phyloP scores from a whole-genome alignment of 345 rosid genomes.

The Brassica cretica region DNA sequence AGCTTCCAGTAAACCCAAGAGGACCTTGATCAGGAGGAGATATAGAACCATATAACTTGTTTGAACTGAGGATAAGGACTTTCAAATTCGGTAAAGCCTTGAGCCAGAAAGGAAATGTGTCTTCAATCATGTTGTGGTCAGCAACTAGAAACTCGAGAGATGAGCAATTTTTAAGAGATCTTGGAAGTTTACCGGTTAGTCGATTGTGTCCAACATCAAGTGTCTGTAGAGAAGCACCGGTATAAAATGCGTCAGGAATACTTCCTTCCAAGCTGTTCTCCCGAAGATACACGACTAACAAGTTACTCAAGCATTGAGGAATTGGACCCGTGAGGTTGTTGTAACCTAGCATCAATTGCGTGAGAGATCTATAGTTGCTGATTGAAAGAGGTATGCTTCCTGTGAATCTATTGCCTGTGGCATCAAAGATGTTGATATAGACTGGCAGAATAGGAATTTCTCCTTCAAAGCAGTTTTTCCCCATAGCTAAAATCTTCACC shows the following conservation, averaged over 20 bases:
- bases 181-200: conserved; percentile 11
- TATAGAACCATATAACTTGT: not conserved
- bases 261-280: conserved; percentile 8
- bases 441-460: not conserved
- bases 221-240: rapidly evolving
- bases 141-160: not conserved
- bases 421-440: not conserved
- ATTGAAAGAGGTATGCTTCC: not conserved
- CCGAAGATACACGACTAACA: not conserved
- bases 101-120: conserved; percentile 17
- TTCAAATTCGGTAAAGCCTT: not conserved
- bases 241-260: not conserved
- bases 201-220: not conserved
- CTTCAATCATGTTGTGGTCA: not conserved
- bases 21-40: not conserved
- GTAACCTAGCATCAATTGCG: rapidly evolving
- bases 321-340: conserved; percentile 12
- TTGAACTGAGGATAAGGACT: not conserved
- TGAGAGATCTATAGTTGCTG: not conserved
- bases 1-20: not conserved
- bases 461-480: not conserved
- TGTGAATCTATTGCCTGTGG: not conserved
- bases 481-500: not conserved
- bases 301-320: conserved; percentile 12
- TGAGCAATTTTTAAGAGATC: conserved; percentile 6